phyloP scores from a whole-genome alignment of 2,329 filamentous ascomycete genomes.

The Colletotrichum godetiae region DNA sequence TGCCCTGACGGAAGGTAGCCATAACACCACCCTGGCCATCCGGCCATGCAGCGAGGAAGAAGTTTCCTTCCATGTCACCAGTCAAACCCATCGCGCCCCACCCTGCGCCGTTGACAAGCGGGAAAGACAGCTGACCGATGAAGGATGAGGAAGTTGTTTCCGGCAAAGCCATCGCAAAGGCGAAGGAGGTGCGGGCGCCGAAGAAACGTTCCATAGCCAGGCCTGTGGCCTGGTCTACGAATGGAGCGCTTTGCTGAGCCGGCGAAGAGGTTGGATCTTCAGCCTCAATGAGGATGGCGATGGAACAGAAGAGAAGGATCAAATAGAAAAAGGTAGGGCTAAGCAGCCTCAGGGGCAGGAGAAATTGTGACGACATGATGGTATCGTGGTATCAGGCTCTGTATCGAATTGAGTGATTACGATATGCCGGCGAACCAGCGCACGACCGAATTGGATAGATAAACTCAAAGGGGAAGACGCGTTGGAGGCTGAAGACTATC shows the following conservation, averaged over 20 bases:
- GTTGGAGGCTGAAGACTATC: not conserved
- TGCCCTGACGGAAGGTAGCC: constrained; percentile 55
- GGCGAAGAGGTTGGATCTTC: constrained; percentile 32
- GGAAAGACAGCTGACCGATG: constrained; percentile 59
- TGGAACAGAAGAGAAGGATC: not conserved
- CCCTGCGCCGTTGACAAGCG: constrained; percentile 51
- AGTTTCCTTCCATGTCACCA: constrained; percentile 56
- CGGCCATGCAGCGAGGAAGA: constrained; percentile 58
- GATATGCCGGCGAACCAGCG: constrained; percentile 8
- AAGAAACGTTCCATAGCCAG: constrained; percentile 52
- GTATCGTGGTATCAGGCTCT: not conserved
- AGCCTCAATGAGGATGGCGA: constrained; percentile 2
- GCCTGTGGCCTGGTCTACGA: constrained; percentile 46
- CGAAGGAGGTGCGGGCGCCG: constrained; percentile 51
- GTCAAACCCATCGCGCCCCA: constrained; percentile 59
- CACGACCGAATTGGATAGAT: not conserved
- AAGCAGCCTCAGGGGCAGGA: not conserved
- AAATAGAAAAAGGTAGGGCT: not conserved
- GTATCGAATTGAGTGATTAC: constrained; percentile 1
- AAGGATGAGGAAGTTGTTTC: constrained; percentile 50
- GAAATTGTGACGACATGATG: no score
- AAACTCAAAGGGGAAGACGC: not conserved
- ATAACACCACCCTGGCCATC: constrained; percentile 51
- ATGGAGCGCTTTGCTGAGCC: constrained; percentile 37
- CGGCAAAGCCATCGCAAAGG: constrained; percentile 55